Percentiles rank a stretch among this genome's conserved stretches.
phyloP scores from a whole-genome alignment of 1,284 basidiomycete genomes.

The Ceratobasidium theobromae region DNA sequence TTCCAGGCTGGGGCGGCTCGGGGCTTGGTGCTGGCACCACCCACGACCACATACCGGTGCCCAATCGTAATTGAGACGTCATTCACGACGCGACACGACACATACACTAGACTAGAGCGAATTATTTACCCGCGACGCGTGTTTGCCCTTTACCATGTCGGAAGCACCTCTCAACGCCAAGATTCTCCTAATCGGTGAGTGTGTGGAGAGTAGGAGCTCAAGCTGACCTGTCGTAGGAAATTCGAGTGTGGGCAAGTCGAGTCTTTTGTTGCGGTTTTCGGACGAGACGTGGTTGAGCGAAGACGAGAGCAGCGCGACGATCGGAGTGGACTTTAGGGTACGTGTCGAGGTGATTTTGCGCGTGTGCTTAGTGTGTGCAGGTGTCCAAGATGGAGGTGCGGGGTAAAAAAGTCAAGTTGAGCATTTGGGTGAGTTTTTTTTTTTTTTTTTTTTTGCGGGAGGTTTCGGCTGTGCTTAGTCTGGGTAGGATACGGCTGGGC shows the following conservation, averaged over 20 bases:
- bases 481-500: constrained; percentile 82
- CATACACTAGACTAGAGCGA: too few species aligned
- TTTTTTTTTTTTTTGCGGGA: neutral
- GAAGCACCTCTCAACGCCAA: constrained; percentile 47
- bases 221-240: constrained; percentile 54
- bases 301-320: constrained; percentile 94
- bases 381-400: constrained; percentile 82
- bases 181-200: constrained; percentile 52
- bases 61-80: too few species aligned
- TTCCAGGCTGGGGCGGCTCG: too few species aligned
- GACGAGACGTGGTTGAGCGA: constrained; percentile 95
- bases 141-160: neutral
- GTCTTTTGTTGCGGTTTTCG: constrained; percentile 88
- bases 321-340: constrained; percentile 81
- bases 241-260: constrained; percentile 90
- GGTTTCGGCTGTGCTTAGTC: neutral
- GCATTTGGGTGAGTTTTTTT: constrained; percentile 66
- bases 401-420: constrained; percentile 75
- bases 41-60: neutral
- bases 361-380: constrained; percentile 43
- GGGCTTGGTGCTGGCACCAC: neutral
- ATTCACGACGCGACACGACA: too few species aligned
- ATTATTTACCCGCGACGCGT: neutral
- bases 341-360: constrained; percentile 40
- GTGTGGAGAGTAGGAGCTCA: neutral